phyloP scores from a whole-genome alignment of 1,284 basidiomycete genomes.

The Austropuccinia psidii region DNA sequence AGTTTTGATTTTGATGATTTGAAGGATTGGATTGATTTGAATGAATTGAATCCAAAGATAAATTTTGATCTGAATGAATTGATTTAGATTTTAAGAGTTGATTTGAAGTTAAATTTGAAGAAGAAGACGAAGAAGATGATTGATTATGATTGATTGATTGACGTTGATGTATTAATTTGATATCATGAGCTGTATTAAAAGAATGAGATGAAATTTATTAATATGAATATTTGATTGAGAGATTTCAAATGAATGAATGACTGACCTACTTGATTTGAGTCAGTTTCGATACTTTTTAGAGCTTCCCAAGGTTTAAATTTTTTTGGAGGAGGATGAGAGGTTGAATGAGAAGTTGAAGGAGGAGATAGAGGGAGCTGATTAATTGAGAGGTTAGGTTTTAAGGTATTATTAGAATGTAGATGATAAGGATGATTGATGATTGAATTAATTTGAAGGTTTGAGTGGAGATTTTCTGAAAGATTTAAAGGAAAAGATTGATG shows the following conservation, averaged over 20 bases:
- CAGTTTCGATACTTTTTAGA: slow-evolving; percentile 35
- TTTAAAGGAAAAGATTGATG: background rate
- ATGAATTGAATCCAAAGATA: too few species aligned
- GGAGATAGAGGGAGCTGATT: background rate
- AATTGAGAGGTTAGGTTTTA: background rate
- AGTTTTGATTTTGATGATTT: background rate
- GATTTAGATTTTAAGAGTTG: too few species aligned
- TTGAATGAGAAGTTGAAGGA: background rate
- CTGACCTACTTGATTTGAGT: slow-evolving; percentile 20
- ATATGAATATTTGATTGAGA: background rate
- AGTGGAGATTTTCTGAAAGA: background rate
- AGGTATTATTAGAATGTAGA: background rate
- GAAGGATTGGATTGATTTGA: too few species aligned
- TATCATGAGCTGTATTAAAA: slow-evolving; percentile 6
- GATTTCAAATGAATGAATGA: background rate
- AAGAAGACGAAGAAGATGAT: background rate
- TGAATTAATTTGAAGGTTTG: slow-evolving; percentile 3
- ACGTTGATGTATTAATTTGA: slow-evolving; percentile 30
- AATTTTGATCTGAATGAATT: too few species aligned
- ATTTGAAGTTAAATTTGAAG: background rate
- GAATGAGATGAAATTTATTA: background rate
- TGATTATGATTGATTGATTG: background rate
- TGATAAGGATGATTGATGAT: background rate
- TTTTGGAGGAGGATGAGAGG: slow-evolving; percentile 6
- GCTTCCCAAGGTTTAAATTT: slow-evolving; percentile 32